A percentile compares a stretch with the other conserved stretches of the same genome.
Conservation (phyloP, 2,329 filamentous ascomycete species). For the Penicillium nordicum region DNA sequence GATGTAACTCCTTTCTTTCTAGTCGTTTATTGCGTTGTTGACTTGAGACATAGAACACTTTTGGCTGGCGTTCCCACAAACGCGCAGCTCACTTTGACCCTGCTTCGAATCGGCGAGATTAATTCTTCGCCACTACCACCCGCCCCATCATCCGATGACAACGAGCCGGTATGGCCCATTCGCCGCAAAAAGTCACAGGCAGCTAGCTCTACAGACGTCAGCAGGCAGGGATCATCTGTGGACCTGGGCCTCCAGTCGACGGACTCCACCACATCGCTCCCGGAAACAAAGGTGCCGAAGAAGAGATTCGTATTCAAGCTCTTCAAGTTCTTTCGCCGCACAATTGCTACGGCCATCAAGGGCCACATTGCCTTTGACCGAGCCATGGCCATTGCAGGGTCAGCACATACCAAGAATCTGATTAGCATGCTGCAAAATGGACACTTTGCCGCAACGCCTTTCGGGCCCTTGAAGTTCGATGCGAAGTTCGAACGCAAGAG, state of each 20-base stretch:
- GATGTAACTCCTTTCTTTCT: not conserved
- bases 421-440: constrained; percentile 63
- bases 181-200: constrained; percentile 49
- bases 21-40: not conserved
- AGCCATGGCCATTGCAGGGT: constrained; percentile 62
- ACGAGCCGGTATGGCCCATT: constrained; percentile 29
- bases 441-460: constrained; percentile 41
- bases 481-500: constrained; percentile 67
- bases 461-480: constrained; percentile 74
- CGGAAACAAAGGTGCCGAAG: constrained; percentile 18
- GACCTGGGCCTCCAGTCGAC: not conserved
- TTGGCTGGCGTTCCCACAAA: constrained; percentile 82
- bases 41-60: constrained; percentile 51
- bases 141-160: constrained; percentile 46
- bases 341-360: constrained; percentile 67
- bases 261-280: not conserved
- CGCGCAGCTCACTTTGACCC: constrained; percentile 75
- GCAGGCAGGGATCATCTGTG: constrained; percentile 41
- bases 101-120: constrained; percentile 76
- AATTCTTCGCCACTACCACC: constrained; percentile 76
- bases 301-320: constrained; percentile 48
- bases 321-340: constrained; percentile 65
- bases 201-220: constrained; percentile 47
- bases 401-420: constrained; percentile 64
- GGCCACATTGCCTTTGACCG: constrained; percentile 70